Base-by-base conservation (phyloP, 495 filamentous ascomycete genomes). In the Penicillium simplicissimum region DNA sequence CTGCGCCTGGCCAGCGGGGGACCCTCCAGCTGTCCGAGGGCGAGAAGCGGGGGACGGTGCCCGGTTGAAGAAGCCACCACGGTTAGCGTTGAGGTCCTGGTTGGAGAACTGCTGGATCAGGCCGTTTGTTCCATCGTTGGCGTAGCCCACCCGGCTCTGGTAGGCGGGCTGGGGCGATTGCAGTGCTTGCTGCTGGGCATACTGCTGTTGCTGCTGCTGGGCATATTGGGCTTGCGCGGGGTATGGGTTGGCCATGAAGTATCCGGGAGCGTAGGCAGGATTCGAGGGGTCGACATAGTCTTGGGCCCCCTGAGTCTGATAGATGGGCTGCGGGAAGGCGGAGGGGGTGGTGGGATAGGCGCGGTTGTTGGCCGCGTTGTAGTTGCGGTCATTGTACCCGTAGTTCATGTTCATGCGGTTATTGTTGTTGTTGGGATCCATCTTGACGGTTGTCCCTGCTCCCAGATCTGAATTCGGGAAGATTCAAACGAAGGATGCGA, bases 271-370 rank as follows among this genome's bases (percentile, higher is more conserved):
- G 59, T 82, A 85, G 35, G 76, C 79, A 52, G 77, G 75, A 57
- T 78, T 77, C 45, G 74, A 82, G 52, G 80, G 73, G 56, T 79
- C 76, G 60, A 77, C 72, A 57, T 81, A 81, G 40, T 82, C 82
- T 71, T 85, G 81, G 61, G 85, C 84, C 42, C 79, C 77, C 67
- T 85, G 82, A 74, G 85, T 87, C 56, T 84, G 84, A 71, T 87
- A 90, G 70, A 96, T 87, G 33, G 93, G 92, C 75, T 97, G 93
- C 11, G 93, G 93, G 68, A 97, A 97, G 52, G 93, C 95, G 62
- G 93, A 97, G 57, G 95, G 94, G 17, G 95, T 98, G 49, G 95
- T 96, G 70, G 95, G 96, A 84, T 94, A 98, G 59, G 90, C 87
- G 75, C 91, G 90, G 74, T 87, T 89, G 75, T 85, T 85, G 58